Conservation (phyloP, 768 basidiomycete species). For the Tricholoma flavovirens region DNA sequence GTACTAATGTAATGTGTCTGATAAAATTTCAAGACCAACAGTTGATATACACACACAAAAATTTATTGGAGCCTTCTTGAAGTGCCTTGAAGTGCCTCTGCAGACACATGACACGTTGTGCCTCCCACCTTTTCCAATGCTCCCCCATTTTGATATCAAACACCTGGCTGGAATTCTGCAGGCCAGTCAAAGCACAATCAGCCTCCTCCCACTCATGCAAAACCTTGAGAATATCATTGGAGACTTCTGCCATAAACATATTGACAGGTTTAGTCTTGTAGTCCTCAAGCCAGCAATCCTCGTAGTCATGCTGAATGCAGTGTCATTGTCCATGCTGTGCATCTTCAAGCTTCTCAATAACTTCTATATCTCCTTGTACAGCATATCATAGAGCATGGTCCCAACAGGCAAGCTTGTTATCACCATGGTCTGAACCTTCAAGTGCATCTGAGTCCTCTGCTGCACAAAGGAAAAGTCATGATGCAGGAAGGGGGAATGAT, state of each 20-base stretch:
- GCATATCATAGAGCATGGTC: not conserved
- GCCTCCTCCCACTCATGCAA: too few relatives aligned
- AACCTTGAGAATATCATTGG: not conserved
- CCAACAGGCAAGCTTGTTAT: not conserved
- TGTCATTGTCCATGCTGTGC: too few relatives aligned
- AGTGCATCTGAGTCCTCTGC: not conserved
- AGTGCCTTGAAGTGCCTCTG: not conserved
- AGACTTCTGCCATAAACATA: not conserved
- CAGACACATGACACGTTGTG: not conserved
- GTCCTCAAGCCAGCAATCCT: not conserved
- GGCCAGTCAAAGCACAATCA: not conserved
- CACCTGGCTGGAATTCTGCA: not conserved
- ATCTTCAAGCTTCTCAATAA: too few relatives aligned
- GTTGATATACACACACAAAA: too few relatives aligned
- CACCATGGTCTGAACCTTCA: not conserved
- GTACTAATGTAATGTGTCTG: too few relatives aligned
- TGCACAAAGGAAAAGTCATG: not conserved
- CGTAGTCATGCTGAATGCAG: not conserved
- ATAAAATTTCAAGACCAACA: too few relatives aligned
- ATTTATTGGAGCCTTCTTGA: too few relatives aligned
- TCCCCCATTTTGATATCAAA: not conserved
- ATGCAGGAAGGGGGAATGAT: not conserved
- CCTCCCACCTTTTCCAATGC: too few relatives aligned
- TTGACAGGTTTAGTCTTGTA: too few relatives aligned
- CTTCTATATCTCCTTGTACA: not conserved